phyloP scores from a whole-genome alignment of 371 early-diverging fungal genomes.

The Lichtheimia hyalospora region DNA sequence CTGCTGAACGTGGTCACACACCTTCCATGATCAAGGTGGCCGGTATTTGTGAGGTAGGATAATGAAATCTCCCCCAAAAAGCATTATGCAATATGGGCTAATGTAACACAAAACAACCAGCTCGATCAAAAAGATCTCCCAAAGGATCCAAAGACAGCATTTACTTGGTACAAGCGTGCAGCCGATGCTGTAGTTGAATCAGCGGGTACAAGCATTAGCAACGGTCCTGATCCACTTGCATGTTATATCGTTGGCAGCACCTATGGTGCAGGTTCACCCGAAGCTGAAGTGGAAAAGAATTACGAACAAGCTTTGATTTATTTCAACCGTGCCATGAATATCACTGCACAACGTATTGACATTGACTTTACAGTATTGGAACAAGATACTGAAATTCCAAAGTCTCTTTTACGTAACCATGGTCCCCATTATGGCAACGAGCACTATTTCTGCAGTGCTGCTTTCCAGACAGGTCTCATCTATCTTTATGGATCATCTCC shows the following conservation, averaged over 20 bases:
- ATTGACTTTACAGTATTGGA: slow-evolving; percentile 39
- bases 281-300: slow-evolving; percentile 43
- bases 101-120: neutral
- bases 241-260: slow-evolving; percentile 48
- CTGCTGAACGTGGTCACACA: slow-evolving; percentile 49
- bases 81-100: neutral
- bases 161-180: slow-evolving; percentile 48
- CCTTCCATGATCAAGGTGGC: slow-evolving; percentile 48
- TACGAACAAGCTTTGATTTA: slow-evolving; percentile 43
- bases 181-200: slow-evolving; percentile 35
- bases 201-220: slow-evolving; percentile 23
- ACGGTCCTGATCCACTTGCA: slow-evolving; percentile 42
- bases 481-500: slow-evolving; percentile 47
- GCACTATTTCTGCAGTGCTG: slow-evolving; percentile 46
- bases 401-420: slow-evolving; percentile 33
- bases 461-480: slow-evolving; percentile 49
- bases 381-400: slow-evolving; percentile 26
- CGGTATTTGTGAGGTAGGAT: slow-evolving; percentile 36
- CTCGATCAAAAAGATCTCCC: neutral
- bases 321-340: slow-evolving; percentile 48
- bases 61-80: neutral
- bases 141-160: slow-evolving; percentile 41
- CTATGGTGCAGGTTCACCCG: slow-evolving; percentile 43
- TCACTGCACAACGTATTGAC: slow-evolving; percentile 45
- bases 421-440: slow-evolving; percentile 44